A percentile compares a stretch with the other conserved stretches of the same genome.
Conservation (phyloP, 108 stramenopile species). For the Chaetoceros muelleri region DNA sequence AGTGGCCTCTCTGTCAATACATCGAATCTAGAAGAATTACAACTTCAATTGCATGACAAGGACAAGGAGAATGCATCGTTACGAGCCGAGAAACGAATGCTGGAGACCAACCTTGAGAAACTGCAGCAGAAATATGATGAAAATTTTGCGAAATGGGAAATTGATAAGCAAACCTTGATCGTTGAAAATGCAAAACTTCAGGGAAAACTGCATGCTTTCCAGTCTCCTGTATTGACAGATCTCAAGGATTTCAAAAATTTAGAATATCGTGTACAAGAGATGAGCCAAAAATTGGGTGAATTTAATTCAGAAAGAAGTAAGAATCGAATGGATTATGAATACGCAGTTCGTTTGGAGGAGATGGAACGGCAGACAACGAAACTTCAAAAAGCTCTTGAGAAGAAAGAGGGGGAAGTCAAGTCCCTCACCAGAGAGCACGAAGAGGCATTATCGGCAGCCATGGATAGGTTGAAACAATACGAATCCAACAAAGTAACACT, state of each 20-base stretch:
- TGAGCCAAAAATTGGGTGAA: neutral
- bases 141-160: neutral
- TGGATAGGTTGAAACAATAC: neutral
- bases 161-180: neutral
- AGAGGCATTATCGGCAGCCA: conserved; percentile 3
- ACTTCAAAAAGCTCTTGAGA: neutral
- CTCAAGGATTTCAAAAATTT: neutral
- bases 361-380: neutral
- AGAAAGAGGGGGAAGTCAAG: neutral
- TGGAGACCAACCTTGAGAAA: neutral
- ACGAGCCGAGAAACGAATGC: neutral
- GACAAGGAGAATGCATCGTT: neutral
- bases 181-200: neutral
- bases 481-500: neutral
- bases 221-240: neutral
- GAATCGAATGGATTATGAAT: conserved; percentile 13
- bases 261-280: neutral
- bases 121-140: neutral
- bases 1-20: neutral
- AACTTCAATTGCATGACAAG: neutral
- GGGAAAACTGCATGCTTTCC: neutral
- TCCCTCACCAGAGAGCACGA: neutral
- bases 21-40: neutral
- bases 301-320: conserved; percentile 16
- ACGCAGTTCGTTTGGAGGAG: conserved; percentile 9